Percentiles rank a stretch among this genome's conserved stretches.
Conservation (phyloP, 2,329 filamentous ascomycete genomes). For the Scedosporium apiospermum region DNA sequence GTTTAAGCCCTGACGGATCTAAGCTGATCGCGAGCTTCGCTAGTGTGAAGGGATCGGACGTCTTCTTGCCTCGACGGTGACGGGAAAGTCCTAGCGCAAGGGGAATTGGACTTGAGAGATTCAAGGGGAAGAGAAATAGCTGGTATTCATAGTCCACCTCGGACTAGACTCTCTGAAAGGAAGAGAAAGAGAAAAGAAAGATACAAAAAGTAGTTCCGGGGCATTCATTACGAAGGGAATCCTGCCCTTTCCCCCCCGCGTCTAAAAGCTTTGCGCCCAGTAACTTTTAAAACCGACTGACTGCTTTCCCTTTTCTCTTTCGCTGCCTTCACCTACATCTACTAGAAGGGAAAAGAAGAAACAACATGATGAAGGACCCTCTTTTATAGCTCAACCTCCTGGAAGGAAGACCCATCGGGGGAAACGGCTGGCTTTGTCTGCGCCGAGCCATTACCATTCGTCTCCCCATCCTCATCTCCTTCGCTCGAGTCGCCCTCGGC, state of each 20-base stretch:
- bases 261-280: no score
- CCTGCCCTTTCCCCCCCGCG: no score
- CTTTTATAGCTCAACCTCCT: conserved; percentile 49
- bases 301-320: background rate
- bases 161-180: background rate
- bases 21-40: background rate
- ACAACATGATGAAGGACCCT: background rate
- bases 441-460: conserved; percentile 20
- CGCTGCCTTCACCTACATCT: no score
- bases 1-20: no score
- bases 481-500: conserved; percentile 16
- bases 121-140: background rate
- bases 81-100: background rate
- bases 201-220: background rate
- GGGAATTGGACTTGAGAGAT: background rate
- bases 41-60: no score
- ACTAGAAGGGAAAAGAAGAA: no score
- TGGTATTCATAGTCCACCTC: background rate
- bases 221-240: background rate
- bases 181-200: background rate
- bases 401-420: conserved; percentile 51
- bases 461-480: conserved; percentile 21
- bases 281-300: background rate
- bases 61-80: background rate
- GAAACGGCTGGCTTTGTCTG: conserved; percentile 33